A percentile compares a stretch with the other conserved stretches of the same genome.
phyloP scores from a whole-genome alignment of 352 stramenopile genomes.

The Pythium rhizo-oryzae region DNA sequence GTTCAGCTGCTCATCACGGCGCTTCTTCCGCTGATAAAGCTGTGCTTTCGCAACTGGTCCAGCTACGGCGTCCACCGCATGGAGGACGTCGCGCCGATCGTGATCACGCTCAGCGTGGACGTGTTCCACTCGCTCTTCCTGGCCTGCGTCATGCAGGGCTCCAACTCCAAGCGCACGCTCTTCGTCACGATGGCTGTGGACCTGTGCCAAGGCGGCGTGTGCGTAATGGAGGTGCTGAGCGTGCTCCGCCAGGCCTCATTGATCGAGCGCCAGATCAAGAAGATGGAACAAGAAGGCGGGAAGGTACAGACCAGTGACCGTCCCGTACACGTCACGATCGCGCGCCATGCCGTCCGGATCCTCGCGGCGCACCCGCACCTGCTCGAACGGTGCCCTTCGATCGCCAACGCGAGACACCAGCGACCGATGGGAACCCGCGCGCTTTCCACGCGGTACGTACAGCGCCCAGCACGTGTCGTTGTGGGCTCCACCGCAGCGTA shows the following conservation, averaged over 20 bases:
- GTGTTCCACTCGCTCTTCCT: slow-evolving; percentile 31
- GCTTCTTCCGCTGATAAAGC: slow-evolving; percentile 42
- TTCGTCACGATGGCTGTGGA: slow-evolving; percentile 8
- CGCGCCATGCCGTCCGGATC: not conserved
- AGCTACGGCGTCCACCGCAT: slow-evolving; percentile 15
- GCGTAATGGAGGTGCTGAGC: not conserved
- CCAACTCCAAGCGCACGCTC: not conserved
- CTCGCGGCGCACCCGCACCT: not conserved
- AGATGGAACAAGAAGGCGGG: not conserved
- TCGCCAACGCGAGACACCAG: not conserved
- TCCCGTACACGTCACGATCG: not conserved
- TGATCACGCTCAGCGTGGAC: slow-evolving; percentile 20
- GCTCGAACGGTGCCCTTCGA: not conserved
- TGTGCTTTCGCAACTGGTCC: slow-evolving; percentile 39
- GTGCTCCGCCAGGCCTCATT: not conserved
- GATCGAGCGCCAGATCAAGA: not conserved
- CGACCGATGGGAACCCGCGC: not conserved
- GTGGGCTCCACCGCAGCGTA: not conserved
- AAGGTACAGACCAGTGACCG: too few species aligned
- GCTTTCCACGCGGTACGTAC: not conserved
- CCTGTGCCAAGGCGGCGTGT: slow-evolving; percentile 4
- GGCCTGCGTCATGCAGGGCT: slow-evolving; percentile 13
- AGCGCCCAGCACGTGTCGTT: not conserved
- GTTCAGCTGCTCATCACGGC: slow-evolving; percentile 10
- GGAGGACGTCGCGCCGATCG: slow-evolving; percentile 34